Conservation (phyloP, 768 basidiomycete genomes). For the Hypsizygus marmoreus region DNA sequence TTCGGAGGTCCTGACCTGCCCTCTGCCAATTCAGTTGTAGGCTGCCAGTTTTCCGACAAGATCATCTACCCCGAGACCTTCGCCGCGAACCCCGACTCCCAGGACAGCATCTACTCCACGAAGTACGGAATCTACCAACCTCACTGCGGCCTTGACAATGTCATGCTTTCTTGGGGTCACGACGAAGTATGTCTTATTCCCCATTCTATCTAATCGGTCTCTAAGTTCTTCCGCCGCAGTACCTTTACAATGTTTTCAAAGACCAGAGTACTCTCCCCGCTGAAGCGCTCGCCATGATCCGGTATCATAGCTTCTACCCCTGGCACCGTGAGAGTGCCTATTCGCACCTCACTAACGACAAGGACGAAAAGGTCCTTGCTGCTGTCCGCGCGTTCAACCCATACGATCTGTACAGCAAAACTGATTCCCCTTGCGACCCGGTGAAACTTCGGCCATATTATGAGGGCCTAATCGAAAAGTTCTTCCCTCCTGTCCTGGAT, state of each 20-base stretch:
- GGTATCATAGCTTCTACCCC: slow-evolving; percentile 94
- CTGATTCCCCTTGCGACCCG: slow-evolving; percentile 64
- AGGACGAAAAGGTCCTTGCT: slow-evolving; percentile 61
- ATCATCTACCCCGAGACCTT: slow-evolving; percentile 83
- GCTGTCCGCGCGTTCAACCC: slow-evolving; percentile 91
- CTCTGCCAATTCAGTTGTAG: too few species aligned
- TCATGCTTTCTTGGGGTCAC: slow-evolving; percentile 90
- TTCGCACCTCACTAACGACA: slow-evolving; percentile 72
- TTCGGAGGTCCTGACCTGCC: too few species aligned
- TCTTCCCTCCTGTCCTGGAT: slow-evolving; percentile 78
- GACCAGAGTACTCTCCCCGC: slow-evolving; percentile 79
- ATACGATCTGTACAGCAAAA: slow-evolving; percentile 93
- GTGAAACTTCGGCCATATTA: slow-evolving; percentile 82
- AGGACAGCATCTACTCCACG: slow-evolving; percentile 67
- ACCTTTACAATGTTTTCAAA: slow-evolving; percentile 82
- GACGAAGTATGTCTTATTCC: slow-evolving; percentile 68
- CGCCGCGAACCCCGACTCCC: slow-evolving; percentile 66
- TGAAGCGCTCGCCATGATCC: slow-evolving; percentile 88
- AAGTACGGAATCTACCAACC: slow-evolving; percentile 76
- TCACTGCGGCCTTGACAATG: slow-evolving; percentile 81
- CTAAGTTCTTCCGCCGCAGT: slow-evolving; percentile 42
- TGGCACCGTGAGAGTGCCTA: slow-evolving; percentile 94
- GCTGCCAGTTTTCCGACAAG: slow-evolving; percentile 83
- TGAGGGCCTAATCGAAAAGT: slow-evolving; percentile 77
- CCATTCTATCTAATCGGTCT: slow-evolving; percentile 1